A percentile compares a stretch with the other conserved stretches of the same genome.
Conservation (phyloP, 805 yeast genomes). For the Blastobotrys peoriensis region DNA sequence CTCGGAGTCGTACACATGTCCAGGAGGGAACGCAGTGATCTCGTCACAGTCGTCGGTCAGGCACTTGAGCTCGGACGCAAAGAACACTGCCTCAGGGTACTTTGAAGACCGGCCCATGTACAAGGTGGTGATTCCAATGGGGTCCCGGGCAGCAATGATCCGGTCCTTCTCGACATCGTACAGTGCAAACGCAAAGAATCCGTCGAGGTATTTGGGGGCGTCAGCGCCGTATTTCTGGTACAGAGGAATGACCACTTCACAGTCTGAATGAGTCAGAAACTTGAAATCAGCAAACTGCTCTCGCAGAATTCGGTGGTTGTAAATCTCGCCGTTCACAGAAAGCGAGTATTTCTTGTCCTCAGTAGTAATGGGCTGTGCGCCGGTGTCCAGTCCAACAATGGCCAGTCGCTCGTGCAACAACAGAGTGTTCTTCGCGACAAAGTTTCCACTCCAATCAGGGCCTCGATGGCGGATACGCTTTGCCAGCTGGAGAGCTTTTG, state of each 20-base stretch:
- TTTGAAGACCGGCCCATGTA: constrained; percentile 82
- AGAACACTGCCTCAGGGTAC: constrained; percentile 71
- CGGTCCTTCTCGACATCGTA: constrained; percentile 83
- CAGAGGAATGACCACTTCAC: constrained; percentile 96
- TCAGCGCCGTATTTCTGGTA: constrained; percentile 81
- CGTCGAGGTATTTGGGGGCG: constrained; percentile 90
- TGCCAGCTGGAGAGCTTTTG: constrained; percentile 81
- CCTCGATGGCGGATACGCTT: constrained; percentile 97
- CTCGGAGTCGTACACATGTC: constrained; percentile 89
- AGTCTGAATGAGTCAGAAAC: constrained; percentile 84
- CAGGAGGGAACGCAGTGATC: constrained; percentile 95
- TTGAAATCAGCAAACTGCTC: constrained; percentile 63
- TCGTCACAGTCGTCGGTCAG: constrained; percentile 90
- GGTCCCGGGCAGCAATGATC: constrained; percentile 95
- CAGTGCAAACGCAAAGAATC: constrained; percentile 95
- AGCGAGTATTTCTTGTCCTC: constrained; percentile 66
- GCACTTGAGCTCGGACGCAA: constrained; percentile 93
- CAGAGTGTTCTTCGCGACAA: constrained; percentile 69
- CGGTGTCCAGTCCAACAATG: constrained; percentile 94
- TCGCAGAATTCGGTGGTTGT: constrained; percentile 91
- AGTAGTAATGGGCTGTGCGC: constrained; percentile 94
- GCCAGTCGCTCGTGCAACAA: constrained; percentile 94
- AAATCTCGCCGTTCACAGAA: constrained; percentile 96
- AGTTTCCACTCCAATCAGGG: constrained; percentile 98
- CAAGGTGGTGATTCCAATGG: constrained; percentile 93